Evolutionary conservation across 2,329 filamentous ascomycete species (phyloP), one percentile per base, ranked within the genome.

Genomic region (Calcarisporium arbuscula): DNA sequence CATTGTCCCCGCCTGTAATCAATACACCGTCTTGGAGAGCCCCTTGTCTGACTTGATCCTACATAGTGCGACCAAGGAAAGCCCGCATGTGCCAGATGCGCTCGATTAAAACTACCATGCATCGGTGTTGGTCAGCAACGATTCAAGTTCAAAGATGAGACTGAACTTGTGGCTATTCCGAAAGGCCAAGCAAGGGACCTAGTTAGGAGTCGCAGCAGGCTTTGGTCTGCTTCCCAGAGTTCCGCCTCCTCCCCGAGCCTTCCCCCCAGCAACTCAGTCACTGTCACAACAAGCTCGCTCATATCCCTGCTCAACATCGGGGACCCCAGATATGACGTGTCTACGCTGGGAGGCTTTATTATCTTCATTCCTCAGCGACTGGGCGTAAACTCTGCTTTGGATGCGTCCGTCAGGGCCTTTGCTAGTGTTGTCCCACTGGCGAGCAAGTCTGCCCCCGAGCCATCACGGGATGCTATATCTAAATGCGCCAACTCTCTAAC

Each of bases 121-220:
- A 41, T 66, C 18, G 69, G 68, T 8, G 58, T 58, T 4, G 69
- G 69, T 4, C 53, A 65, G 45, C 56, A 62, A 35, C 57, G 69
- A 29, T 72, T 57, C 53, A 71, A 68, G 50, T 72, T 72, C 50
- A 64, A 67, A 40, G 54, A 68, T 18, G 47, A 54, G 30, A n/a
- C n/a, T n/a, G n/a, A n/a, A n/a, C n/a, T n/a, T n/a, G n/a, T n/a
- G n/a, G n/a, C n/a, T n/a, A n/a, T n/a, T n/a, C n/a, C n/a, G n/a
- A n/a, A n/a, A n/a, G n/a, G n/a, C n/a, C n/a, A n/a, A n/a, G n/a
- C n/a, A n/a, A n/a, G 36, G 6, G 10, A 15, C 5, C 6, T n/a
- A 21, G 9, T 5, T 25, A 29, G 9, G 8, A 18, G 33, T 1
- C 35, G 14, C 12, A 34, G 30, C 9, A 14, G n/a, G n/a, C n/a